phyloP scores from a whole-genome alignment of 192 early-diverging fungal genomes.

The Podila clonocystis region DNA sequence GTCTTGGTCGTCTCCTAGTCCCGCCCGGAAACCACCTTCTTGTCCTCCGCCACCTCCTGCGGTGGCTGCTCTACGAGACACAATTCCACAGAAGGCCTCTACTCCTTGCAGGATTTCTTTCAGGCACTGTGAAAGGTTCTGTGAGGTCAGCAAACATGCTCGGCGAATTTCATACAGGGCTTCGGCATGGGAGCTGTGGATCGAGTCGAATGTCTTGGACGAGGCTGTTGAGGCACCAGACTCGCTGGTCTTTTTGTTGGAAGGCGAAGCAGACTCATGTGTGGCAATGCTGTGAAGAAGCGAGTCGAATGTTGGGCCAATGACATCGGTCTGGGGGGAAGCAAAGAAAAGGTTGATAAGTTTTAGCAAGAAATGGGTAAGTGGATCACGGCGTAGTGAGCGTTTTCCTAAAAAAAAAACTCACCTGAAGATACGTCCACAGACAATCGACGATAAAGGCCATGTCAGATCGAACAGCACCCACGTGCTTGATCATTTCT shows the following conservation, averaged over 20 bases:
- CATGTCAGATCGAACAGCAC: slow-evolving; percentile 67
- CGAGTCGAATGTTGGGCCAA: slow-evolving; percentile 44
- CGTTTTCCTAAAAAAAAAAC: background rate
- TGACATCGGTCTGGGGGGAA: slow-evolving; percentile 51
- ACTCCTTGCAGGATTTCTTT: slow-evolving; percentile 19
- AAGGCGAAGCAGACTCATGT: slow-evolving; percentile 9
- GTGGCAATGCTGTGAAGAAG: slow-evolving; percentile 34
- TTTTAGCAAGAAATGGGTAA: too few species aligned
- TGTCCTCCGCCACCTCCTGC: slow-evolving; percentile 35
- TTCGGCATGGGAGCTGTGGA: slow-evolving; percentile 36
- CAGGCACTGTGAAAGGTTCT: slow-evolving; percentile 1
- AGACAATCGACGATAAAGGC: slow-evolving; percentile 75
- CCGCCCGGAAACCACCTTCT: slow-evolving; percentile 31
- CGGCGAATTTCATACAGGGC: slow-evolving; percentile 41
- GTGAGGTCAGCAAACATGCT: slow-evolving; percentile 32
- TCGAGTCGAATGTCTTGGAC: slow-evolving; percentile 29
- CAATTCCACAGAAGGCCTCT: slow-evolving; percentile 26
- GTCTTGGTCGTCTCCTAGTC: slow-evolving; percentile 24
- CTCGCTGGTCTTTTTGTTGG: background rate
- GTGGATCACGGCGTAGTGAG: background rate
- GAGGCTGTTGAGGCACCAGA: background rate
- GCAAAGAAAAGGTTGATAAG: background rate
- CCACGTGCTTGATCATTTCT: slow-evolving; percentile 56
- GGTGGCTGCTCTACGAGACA: slow-evolving; percentile 32
- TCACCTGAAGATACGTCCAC: slow-evolving; percentile 80